Percentiles rank a stretch among this genome's conserved stretches.
Evolutionary conservation across 441 rosid species (phyloP).

Genomic region (Aleurites moluccanus): DNA sequence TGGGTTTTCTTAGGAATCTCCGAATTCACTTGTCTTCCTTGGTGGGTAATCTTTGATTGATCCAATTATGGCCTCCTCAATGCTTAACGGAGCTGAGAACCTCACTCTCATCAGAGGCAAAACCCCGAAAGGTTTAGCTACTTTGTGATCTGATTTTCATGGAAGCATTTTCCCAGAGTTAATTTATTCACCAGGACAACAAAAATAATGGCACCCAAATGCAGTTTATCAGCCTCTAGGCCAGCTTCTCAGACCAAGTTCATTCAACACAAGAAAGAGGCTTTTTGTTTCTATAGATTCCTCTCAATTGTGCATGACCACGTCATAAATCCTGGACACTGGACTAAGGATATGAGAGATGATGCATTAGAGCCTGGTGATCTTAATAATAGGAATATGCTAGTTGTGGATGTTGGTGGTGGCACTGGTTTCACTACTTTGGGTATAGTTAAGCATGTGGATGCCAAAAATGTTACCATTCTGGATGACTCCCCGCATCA

Average conservation of each 20-base stretch:
- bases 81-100: slow-evolving; percentile 65
- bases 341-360: slow-evolving; percentile 98
- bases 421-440: slow-evolving; percentile 95
- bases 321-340: slow-evolving; percentile 84
- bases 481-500: slow-evolving; percentile 96
- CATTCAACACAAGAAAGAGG: slow-evolving; percentile 97
- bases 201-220: slow-evolving; percentile 41
- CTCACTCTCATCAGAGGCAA: slow-evolving; percentile 35
- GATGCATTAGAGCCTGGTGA: slow-evolving; percentile 96
- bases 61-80: slow-evolving; percentile 59
- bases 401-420: slow-evolving; percentile 94
- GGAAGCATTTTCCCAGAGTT: slow-evolving; percentile 33
- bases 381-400: slow-evolving; percentile 62
- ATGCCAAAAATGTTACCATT: slow-evolving; percentile 85
- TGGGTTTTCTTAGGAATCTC: slow-evolving; percentile 11
- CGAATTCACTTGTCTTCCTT: slow-evolving; percentile 9
- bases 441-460: slow-evolving; percentile 92
- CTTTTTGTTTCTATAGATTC: slow-evolving; percentile 96
- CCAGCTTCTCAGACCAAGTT: slow-evolving; percentile 97
- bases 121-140: slow-evolving; percentile 41
- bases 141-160: slow-evolving; percentile 44
- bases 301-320: slow-evolving; percentile 93
- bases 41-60: slow-evolving; percentile 15
- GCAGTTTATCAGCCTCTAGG: slow-evolving; percentile 69
- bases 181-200: slow-evolving; percentile 35